Base-by-base conservation (phyloP, 2,329 filamentous ascomycete genomes). In the Pestalotiopsis sp. region DNA sequence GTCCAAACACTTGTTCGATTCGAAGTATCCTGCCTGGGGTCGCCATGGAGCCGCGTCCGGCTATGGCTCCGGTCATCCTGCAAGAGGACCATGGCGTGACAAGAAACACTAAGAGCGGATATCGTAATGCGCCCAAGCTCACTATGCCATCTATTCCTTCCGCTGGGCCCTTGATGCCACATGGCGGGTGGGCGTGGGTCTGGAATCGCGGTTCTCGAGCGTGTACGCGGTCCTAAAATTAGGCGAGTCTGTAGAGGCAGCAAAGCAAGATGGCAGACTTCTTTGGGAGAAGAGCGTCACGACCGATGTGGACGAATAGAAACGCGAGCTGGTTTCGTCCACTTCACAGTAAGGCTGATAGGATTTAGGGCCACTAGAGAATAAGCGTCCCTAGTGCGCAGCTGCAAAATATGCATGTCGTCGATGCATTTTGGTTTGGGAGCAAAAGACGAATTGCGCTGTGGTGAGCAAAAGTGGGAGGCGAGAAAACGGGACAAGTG, bases 291-390 rank as follows among this genome's bases (percentile, higher is more conserved):
- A 17, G 14, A 41, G 4, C 4, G 31, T 20, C 59, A 17, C 12
- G n/a, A 12, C 17, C 27, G 59, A 27, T 36, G n/a, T n/a, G 59
- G 59, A 62, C 59, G 59, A 36, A 62, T 62, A 27, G 25, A 36
- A 13, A 38, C 59, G 20, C n/a, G 59, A 38, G 45, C 45, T 23
- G 9, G 27, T 13, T n/a, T 62, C 13, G 31, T 14, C 17, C 27
- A 11, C 31, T 62, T 38, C 59, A 62, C 59, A 62, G 59, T 62
- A 62, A 62, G 59, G 59, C 59, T 62, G 59, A 62, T 62, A n/a
- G 59, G 25, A 20, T 62, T 14, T 36, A 9, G 12, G 12, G 38
- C 59, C 31, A 62, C 27, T 3, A 20, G 27, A 9, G 38, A 36
- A 14, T 20, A 62, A 62, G 27, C n/a, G 25, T 27, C n/a, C 13